Evolutionary conservation across 192 early-diverging fungal genomes (phyloP), one percentile per base, ranked within the genome.

Genomic region (Gamsiella multidivaricata): DNA sequence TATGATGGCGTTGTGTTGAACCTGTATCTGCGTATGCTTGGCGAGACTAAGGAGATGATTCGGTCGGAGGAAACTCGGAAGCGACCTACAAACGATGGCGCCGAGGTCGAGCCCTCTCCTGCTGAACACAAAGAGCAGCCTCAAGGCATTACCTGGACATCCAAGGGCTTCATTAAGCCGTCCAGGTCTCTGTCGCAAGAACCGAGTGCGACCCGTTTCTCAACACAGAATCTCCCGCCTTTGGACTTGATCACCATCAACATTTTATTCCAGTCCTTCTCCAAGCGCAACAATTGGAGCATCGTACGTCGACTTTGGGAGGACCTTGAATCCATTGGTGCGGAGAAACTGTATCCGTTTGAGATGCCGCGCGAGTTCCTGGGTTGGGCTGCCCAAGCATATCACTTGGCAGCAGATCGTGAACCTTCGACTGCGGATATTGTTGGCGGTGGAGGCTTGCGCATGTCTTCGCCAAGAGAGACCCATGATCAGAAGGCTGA

Each of bases 251-350:
- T 76, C 33, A 60, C 58, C 0, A 50, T 67, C 20, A 60, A 37
- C 26, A 67, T 67, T 22, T 32, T 76, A 25, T 50, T 76, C 41
- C 64, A 62, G 36, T 29, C 72, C 7, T 76, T 76, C 25, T 56
- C 56, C 1, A 45, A 61, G 11, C 65, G 65, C 0, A 46, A 76
- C 3, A 76, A 76, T 46, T 76, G 72, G 72, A 46, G 28, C 7
- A 66, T 76, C 54, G 65, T 76, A 20, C 49, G 66, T n/a, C 63
- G 56, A 22, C 39, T 75, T 31, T 76, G 72, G 72, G n/a, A 57
- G 15, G 72, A 76, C 43, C 50, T 76, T 2, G 72, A 76, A 22
- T 56, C 65, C 1, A 36, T 76, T 3, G 72, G 72, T 6, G 58
- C 59, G 2, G 63, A 75, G 15, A 60, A 61, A 6, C 31, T 75